phyloP scores from a whole-genome alignment of 495 filamentous ascomycete species.

The Hypomontagnella monticulosa region DNA sequence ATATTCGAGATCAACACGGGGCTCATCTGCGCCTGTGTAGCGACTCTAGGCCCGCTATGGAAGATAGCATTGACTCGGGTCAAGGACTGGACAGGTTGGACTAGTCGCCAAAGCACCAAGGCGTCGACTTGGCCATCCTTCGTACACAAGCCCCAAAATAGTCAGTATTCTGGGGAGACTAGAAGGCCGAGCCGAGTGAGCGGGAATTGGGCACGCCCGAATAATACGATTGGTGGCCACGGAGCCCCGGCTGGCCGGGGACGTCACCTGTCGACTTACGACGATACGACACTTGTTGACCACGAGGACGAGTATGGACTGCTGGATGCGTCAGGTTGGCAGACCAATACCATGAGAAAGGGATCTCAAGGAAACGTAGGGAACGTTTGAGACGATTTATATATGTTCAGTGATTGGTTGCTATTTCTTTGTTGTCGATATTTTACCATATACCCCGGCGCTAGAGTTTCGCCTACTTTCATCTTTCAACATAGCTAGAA shows the following conservation, averaged over 20 bases:
- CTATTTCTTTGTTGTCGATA: no score
- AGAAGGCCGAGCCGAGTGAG: constrained; percentile 11
- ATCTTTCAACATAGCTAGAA: no score
- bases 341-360: not conserved
- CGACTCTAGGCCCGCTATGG: constrained; percentile 43
- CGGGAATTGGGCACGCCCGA: constrained; percentile 3
- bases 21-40: constrained; percentile 49
- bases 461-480: no score
- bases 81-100: constrained; percentile 29
- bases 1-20: constrained; percentile 54
- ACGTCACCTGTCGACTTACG: not conserved
- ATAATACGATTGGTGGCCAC: not conserved
- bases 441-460: no score
- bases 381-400: constrained; percentile 9
- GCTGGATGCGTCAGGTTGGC: constrained; percentile 17
- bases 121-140: constrained; percentile 29
- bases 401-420: no score
- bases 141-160: constrained; percentile 22
- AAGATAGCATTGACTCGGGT: constrained; percentile 26
- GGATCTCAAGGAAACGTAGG: constrained; percentile 11
- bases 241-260: constrained; percentile 15
- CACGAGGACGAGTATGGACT: constrained; percentile 27
- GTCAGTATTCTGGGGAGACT: constrained; percentile 20
- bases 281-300: constrained; percentile 10
- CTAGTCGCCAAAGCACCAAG: constrained; percentile 2